phyloP scores from a whole-genome alignment of 2,329 filamentous ascomycete species.

The Aspergillus sp. region DNA sequence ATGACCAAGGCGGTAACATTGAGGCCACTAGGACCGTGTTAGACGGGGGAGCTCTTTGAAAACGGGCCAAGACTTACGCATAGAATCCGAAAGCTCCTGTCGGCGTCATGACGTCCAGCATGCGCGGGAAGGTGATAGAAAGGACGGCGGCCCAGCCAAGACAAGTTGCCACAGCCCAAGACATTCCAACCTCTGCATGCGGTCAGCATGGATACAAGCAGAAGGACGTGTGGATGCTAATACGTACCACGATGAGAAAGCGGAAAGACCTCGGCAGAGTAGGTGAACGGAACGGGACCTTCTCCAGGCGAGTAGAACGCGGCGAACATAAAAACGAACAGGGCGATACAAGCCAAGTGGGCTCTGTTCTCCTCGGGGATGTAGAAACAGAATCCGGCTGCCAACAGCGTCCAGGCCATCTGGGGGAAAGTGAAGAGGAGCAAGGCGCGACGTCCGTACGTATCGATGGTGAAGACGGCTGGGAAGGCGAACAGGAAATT shows the following conservation, averaged over 20 bases:
- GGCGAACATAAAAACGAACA: slow-evolving; percentile 64
- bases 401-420: slow-evolving; percentile 66
- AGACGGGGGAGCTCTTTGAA: not conserved
- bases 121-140: slow-evolving; percentile 50
- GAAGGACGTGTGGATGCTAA: not conserved
- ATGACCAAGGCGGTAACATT: slow-evolving; percentile 61
- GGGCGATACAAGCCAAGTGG: slow-evolving; percentile 54
- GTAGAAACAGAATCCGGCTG: slow-evolving; percentile 59
- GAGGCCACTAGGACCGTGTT: slow-evolving; percentile 39
- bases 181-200: slow-evolving; percentile 47
- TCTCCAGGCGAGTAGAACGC: slow-evolving; percentile 65
- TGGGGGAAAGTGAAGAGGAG: slow-evolving; percentile 65
- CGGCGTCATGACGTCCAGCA: slow-evolving; percentile 47
- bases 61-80: slow-evolving; percentile 29
- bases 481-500: slow-evolving; percentile 67
- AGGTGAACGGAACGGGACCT: slow-evolving; percentile 54
- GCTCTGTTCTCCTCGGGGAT: slow-evolving; percentile 43
- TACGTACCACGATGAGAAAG: slow-evolving; percentile 50
- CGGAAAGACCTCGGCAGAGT: slow-evolving; percentile 56
- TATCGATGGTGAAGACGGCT: slow-evolving; percentile 65
- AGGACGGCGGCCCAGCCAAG: slow-evolving; percentile 50
- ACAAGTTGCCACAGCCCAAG: slow-evolving; percentile 45
- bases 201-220: not conserved
- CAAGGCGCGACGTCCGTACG: slow-evolving; percentile 61
- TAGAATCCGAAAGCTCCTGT: slow-evolving; percentile 62